phyloP scores from a whole-genome alignment of 805 yeast genomes.

The Allodekkera sacchari region DNA sequence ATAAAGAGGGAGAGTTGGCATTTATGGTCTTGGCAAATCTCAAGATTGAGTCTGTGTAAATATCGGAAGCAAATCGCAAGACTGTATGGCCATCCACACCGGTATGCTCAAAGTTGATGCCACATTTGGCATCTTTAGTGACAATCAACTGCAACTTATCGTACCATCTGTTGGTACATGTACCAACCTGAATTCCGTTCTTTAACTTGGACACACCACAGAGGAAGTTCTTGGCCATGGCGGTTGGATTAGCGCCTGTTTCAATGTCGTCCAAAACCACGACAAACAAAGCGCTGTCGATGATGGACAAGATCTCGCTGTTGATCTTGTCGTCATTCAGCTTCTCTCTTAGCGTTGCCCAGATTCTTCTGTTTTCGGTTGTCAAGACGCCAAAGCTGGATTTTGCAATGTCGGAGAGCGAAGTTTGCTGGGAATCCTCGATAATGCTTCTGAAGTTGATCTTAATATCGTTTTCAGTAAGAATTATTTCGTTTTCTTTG shows the following conservation, averaged over 20 bases:
- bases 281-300: conserved; percentile 77
- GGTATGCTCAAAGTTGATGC: conserved; percentile 88
- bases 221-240: conserved; percentile 73
- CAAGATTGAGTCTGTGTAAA: conserved; percentile 83
- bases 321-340: conserved; percentile 42
- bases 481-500: conserved; percentile 56
- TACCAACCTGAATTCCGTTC: conserved; percentile 85
- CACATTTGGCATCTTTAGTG: conserved; percentile 85
- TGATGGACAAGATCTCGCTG: conserved; percentile 59
- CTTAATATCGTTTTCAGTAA: conserved; percentile 68
- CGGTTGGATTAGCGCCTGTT: conserved; percentile 48
- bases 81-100: conserved; percentile 97
- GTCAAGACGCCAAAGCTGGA: conserved; percentile 85
- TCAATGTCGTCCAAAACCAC: conserved; percentile 77
- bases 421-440: conserved; percentile 54
- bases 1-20: conserved; percentile 62
- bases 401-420: conserved; percentile 53
- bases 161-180: conserved; percentile 89
- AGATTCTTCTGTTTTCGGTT: conserved; percentile 78
- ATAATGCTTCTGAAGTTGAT: conserved; percentile 69
- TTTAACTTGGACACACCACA: conserved; percentile 78
- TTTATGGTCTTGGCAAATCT: conserved; percentile 81
- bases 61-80: conserved; percentile 77
- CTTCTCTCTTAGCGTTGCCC: conserved; percentile 69
- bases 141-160: conserved; percentile 85